phyloP scores from a whole-genome alignment of 352 stramenopile genomes.

The Phytophthora aleatoria region DNA sequence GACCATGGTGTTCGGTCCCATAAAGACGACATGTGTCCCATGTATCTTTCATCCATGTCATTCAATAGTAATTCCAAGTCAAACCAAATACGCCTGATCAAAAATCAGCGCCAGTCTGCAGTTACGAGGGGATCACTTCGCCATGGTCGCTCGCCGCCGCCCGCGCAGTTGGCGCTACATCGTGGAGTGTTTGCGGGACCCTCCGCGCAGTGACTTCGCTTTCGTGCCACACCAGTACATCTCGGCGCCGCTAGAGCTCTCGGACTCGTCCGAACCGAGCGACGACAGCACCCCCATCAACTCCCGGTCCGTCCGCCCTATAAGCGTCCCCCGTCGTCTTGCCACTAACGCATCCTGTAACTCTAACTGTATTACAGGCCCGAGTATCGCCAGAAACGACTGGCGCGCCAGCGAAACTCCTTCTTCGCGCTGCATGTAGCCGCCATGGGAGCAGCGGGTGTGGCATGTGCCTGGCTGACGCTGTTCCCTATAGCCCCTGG shows the following conservation, averaged over 20 bases:
- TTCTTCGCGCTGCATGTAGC: slow-evolving; percentile 71
- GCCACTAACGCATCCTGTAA: slow-evolving; percentile 1
- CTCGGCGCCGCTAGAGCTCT: slow-evolving; percentile 46
- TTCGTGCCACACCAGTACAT: slow-evolving; percentile 87
- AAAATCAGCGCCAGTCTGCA: neutral
- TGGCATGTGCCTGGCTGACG: slow-evolving; percentile 59
- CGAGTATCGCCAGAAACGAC: slow-evolving; percentile 35
- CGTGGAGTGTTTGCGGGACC: slow-evolving; percentile 65
- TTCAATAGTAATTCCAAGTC: neutral
- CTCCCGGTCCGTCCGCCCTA: slow-evolving; percentile 25
- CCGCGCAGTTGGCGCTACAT: slow-evolving; percentile 64
- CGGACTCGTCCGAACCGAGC: slow-evolving; percentile 35
- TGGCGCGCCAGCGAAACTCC: slow-evolving; percentile 42
- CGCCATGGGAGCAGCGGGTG: slow-evolving; percentile 46
- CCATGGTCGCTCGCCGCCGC: slow-evolving; percentile 19
- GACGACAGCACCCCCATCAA: slow-evolving; percentile 81
- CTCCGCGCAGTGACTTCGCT: slow-evolving; percentile 75
- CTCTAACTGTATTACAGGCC: slow-evolving; percentile 12
- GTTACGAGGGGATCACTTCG: neutral
- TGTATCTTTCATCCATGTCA: neutral
- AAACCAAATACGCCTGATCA: slow-evolving; percentile 5
- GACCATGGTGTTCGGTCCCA: neutral
- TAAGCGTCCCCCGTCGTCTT: neutral
- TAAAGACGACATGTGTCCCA: neutral
- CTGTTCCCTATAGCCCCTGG: slow-evolving; percentile 76